Evolutionary conservation across 306 rosid species (phyloP), one percentile per base, ranked within the genome.

Genomic region (Amphicarpaea edgeworthii): DNA sequence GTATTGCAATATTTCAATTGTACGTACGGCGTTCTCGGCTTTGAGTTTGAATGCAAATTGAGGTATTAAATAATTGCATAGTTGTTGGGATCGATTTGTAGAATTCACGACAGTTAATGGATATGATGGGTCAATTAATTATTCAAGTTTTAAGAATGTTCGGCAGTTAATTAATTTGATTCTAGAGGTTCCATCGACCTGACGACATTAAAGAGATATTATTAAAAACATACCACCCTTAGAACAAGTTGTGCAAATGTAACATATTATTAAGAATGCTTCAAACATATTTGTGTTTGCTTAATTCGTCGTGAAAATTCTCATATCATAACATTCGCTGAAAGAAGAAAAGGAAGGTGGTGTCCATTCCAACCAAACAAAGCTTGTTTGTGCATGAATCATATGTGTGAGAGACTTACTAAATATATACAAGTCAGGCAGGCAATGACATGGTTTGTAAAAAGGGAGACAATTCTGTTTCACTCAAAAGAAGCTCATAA

Each of bases 291-390:
- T 19, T n/a, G 11, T 5, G 17, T 26, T 59, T 57, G 62, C 3
- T 59, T n/a, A n/a, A n/a, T n/a, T 59, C n/a, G 32, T 21, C 14
- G 40, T 28, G 9, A 12, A 14, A 12, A 26, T 14, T 30, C 12
- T 6, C 1, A 1, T 34, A 62, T 62, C 26, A 62, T 62, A n/a
- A 62, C 7, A 60, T 38, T 32, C 24, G 9, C 14, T 0, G 2
- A 32, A 34, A 16, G 21, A 62, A 26, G 24, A 5, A 7, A 16
- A 32, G 67, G 8, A 21, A 28, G 30, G 67, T 60, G 67, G 0
- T 62, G 68, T 62, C 68, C 6, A 34, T 32, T 62, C 68, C 26
- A 62, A 62, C 68, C 26, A 62, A 62, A 62, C 26, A 32, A 30
- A 30, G 9, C 26, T 34, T 62, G 46, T 62, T 34, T 16, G 26